Conservation (phyloP, 2,329 filamentous ascomycete genomes). For the Cordyceps cateniannulata region DNA sequence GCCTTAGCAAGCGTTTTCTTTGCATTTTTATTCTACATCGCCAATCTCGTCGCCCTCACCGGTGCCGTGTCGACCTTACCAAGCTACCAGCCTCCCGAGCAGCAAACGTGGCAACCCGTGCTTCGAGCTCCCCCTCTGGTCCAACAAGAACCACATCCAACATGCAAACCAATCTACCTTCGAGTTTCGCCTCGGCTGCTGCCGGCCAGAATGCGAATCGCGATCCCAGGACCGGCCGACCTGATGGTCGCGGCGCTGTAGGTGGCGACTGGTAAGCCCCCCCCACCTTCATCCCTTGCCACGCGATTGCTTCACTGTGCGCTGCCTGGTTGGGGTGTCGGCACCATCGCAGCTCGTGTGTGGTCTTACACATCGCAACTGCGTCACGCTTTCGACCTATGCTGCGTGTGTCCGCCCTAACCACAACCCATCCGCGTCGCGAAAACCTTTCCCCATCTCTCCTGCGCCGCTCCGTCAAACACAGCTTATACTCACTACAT, state of each 20-base stretch:
- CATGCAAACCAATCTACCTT: conserved; percentile 71
- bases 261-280: conserved; percentile 67
- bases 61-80: conserved; percentile 2
- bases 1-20: conserved; percentile 13
- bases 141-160: conserved; percentile 17
- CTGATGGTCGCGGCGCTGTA: conserved; percentile 46
- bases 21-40: conserved; percentile 9
- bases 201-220: conserved; percentile 64
- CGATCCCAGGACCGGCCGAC: conserved; percentile 53
- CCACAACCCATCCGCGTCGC: conserved; percentile 7
- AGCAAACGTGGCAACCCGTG: conserved; percentile 8
- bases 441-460: neutral
- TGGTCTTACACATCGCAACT: neutral
- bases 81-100: conserved; percentile 10
- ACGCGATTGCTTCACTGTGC: conserved; percentile 22
- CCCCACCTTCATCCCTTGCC: conserved; percentile 6
- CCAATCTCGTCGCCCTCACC: conserved; percentile 4
- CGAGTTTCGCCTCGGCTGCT: conserved; percentile 78
- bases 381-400: neutral
- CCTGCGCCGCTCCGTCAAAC: neutral
- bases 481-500: conserved; percentile 10
- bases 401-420: neutral
- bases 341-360: neutral
- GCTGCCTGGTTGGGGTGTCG: neutral
- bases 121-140: neutral